Percentiles rank a stretch among this genome's conserved stretches.
phyloP scores from a whole-genome alignment of 2,329 filamentous ascomycete species.

The Xylaria sp. region DNA sequence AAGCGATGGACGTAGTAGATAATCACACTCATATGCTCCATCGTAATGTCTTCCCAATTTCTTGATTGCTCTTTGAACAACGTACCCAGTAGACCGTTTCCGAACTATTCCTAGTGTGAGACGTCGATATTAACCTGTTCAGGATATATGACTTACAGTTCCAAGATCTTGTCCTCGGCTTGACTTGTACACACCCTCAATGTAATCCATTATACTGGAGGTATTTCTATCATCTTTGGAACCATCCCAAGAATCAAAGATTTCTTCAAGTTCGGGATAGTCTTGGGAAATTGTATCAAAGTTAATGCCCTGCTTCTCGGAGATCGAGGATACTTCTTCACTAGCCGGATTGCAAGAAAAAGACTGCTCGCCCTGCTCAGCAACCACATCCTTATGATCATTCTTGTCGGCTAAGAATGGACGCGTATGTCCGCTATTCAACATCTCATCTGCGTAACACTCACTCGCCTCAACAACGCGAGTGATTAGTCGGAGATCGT shows the following conservation, averaged over 20 bases:
- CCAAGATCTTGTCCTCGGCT: slow-evolving; percentile 57
- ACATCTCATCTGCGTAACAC: slow-evolving; percentile 39
- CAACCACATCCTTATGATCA: background rate
- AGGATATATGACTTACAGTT: slow-evolving; percentile 42
- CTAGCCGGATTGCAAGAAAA: too few species aligned
- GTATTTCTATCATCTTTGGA: slow-evolving; percentile 27
- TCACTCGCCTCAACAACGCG: slow-evolving; percentile 44
- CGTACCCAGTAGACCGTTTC: slow-evolving; percentile 48
- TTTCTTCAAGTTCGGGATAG: slow-evolving; percentile 37
- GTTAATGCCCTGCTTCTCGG: background rate
- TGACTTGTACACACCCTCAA: slow-evolving; percentile 53
- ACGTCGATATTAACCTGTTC: background rate
- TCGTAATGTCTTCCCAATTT: slow-evolving; percentile 58
- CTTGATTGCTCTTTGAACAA: slow-evolving; percentile 60
- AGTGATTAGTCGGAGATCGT: slow-evolving; percentile 46
- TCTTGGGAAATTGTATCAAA: background rate
- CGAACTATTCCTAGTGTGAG: slow-evolving; percentile 38
- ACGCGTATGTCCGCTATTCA: slow-evolving; percentile 44
- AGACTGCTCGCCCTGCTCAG: background rate
- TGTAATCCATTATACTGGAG: slow-evolving; percentile 56
- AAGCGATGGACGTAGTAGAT: slow-evolving; percentile 58
- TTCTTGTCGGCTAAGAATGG: slow-evolving; percentile 5
- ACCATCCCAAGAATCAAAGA: slow-evolving; percentile 42
- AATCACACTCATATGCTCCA: slow-evolving; percentile 56
- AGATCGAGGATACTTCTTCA: background rate